Conservation (phyloP, 495 filamentous ascomycete genomes). For the Tuber indicum region DNA sequence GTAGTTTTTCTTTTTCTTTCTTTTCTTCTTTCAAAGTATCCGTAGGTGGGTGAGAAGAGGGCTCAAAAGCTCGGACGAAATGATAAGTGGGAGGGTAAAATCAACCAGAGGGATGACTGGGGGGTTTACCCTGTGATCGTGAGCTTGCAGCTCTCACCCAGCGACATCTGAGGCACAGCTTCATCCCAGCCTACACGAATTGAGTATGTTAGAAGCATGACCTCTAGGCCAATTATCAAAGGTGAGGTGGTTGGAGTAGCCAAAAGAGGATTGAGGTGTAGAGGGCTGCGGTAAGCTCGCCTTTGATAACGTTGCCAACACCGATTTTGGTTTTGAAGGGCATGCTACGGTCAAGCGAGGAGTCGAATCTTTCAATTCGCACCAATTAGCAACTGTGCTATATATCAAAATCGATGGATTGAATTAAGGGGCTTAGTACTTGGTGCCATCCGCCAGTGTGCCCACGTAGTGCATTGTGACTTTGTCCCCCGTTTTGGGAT, state of each 20-base stretch:
- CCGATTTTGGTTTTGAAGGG: constrained; percentile 56
- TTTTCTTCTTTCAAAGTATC: background rate
- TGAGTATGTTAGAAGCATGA: background rate
- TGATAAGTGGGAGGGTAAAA: constrained; percentile 16
- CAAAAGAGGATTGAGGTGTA: constrained; percentile 4
- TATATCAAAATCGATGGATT: background rate
- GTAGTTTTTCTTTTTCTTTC: background rate
- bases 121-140: constrained; percentile 54
- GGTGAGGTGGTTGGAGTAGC: background rate
- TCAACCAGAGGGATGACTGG: constrained; percentile 2
- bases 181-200: constrained; percentile 59
- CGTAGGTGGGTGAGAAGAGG: constrained; percentile 6
- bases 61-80: constrained; percentile 19
- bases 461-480: constrained; percentile 62
- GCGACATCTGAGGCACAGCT: constrained; percentile 56
- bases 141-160: constrained; percentile 59
- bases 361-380: constrained; percentile 54
- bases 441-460: constrained; percentile 48
- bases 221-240: background rate
- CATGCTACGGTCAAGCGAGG: constrained; percentile 50
- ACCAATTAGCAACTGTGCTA: constrained; percentile 11
- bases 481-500: constrained; percentile 50
- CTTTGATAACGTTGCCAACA: constrained; percentile 57
- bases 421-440: constrained; percentile 13
- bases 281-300: constrained; percentile 42